Conservation (phyloP, 192 early-diverging fungal genomes). For the Phycomyces nitens region DNA sequence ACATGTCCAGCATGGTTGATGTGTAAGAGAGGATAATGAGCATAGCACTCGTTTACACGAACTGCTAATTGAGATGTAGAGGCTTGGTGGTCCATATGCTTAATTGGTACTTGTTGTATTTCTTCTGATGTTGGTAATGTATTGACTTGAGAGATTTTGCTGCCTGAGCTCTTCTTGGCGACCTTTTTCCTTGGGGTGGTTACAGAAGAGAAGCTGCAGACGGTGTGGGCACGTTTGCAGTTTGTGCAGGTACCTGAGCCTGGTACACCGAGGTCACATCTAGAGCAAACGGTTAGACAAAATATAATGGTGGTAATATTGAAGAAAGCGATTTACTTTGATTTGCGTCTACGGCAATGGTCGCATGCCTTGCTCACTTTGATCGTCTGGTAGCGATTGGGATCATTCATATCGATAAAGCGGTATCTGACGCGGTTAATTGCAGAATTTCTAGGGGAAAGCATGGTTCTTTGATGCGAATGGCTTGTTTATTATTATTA, state of each 20-base stretch:
- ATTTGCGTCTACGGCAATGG: conserved; percentile 26
- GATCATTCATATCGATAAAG: conserved; percentile 29
- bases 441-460: neutral
- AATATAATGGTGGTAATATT: neutral
- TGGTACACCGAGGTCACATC: conserved; percentile 21
- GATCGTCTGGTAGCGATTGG: conserved; percentile 25
- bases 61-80: too few species aligned
- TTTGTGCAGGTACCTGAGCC: conserved; percentile 25
- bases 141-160: too few species aligned
- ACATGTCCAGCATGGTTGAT: too few species aligned
- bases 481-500: neutral
- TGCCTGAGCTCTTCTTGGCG: too few species aligned
- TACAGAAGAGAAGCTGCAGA: neutral
- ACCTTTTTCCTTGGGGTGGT: too few species aligned
- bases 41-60: too few species aligned
- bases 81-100: too few species aligned
- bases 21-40: too few species aligned
- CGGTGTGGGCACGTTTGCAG: conserved; percentile 8
- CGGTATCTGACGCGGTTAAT: conserved; percentile 8
- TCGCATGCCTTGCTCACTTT: conserved; percentile 28
- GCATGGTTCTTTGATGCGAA: neutral
- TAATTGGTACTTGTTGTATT: too few species aligned
- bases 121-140: too few species aligned
- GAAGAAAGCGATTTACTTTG: conserved; percentile 14
- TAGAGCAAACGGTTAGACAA: neutral